These are phyloP conservation scores for Lithohypha guttulata DNA, from an alignment of 2,329 filamentous ascomycete species.

Conservation along the genomic window DNA sequence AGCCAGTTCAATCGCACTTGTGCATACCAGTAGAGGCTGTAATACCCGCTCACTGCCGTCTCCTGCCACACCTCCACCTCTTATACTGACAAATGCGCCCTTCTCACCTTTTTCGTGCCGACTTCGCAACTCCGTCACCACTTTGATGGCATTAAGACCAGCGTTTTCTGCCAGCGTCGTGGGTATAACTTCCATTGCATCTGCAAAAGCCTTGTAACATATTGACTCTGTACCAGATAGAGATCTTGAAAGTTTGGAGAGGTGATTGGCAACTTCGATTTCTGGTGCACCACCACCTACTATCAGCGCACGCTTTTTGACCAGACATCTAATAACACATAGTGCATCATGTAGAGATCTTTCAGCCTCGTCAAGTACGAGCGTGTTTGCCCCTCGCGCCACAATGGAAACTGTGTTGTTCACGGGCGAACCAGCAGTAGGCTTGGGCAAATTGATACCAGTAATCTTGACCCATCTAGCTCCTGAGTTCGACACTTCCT, in stretches of 20 bases:
- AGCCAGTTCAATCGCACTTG: constrained; percentile 90
- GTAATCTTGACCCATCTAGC: constrained; percentile 91
- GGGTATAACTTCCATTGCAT: constrained; percentile 93
- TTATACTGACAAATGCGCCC: constrained; percentile 96
- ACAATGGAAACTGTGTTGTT: constrained; percentile 87
- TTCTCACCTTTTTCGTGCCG: constrained; percentile 90
- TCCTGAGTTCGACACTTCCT: constrained; percentile 79
- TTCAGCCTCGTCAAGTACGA: constrained; percentile 96
- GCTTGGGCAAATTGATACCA: constrained; percentile 55
- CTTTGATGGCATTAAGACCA: constrained; percentile 95
- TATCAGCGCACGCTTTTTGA: constrained; percentile 99
- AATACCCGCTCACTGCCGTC: constrained; percentile 95
- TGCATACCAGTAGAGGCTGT: constrained; percentile 91
- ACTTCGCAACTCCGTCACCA: constrained; percentile 90
- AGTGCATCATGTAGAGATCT: constrained; percentile 93
- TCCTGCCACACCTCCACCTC: constrained; percentile 92
- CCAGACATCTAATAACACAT: constrained; percentile 90
- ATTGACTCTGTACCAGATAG: constrained; percentile 88
- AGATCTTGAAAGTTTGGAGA: constrained; percentile 70
- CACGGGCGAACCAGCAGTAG: constrained; percentile 42
- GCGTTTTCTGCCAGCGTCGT: constrained; percentile 96
- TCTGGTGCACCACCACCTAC: constrained; percentile 93
- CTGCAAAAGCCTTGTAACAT: constrained; percentile 98
- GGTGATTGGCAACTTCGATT: constrained; percentile 84
- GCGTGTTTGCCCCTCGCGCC: constrained; percentile 80